phyloP scores from a whole-genome alignment of 805 yeast species.

The Metschnikowia colocasiae region DNA sequence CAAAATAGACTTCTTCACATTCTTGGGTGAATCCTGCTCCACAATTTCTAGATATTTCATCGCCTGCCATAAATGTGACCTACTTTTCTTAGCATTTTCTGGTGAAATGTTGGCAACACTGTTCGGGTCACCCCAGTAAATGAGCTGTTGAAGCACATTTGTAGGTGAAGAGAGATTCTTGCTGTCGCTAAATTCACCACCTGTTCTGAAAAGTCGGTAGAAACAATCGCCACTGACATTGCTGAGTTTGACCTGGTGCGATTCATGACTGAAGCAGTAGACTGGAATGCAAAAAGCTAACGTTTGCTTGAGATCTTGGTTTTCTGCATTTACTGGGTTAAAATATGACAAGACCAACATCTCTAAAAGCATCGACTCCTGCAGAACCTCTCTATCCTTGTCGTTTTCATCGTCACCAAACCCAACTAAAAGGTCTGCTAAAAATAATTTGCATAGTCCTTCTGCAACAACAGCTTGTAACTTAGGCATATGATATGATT shows the following conservation, averaged over 20 bases:
- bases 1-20: slow-evolving; percentile 50
- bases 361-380: slow-evolving; percentile 51
- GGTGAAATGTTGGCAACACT: slow-evolving; percentile 51
- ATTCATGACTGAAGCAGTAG: slow-evolving; percentile 69
- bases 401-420: slow-evolving; percentile 16
- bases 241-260: slow-evolving; percentile 66
- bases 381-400: slow-evolving; percentile 24
- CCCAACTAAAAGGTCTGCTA: slow-evolving; percentile 72
- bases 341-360: slow-evolving; percentile 71
- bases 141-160: slow-evolving; percentile 62
- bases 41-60: slow-evolving; percentile 51
- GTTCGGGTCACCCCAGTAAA: slow-evolving; percentile 82
- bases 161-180: slow-evolving; percentile 41
- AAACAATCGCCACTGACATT: slow-evolving; percentile 65
- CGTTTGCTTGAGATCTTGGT: slow-evolving; percentile 70
- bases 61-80: slow-evolving; percentile 55
- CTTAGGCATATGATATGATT: slow-evolving; percentile 52
- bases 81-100: slow-evolving; percentile 39
- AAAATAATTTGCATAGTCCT: slow-evolving; percentile 75
- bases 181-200: slow-evolving; percentile 31
- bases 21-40: slow-evolving; percentile 48
- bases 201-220: slow-evolving; percentile 47
- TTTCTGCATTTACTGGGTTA: slow-evolving; percentile 59
- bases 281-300: slow-evolving; percentile 87
- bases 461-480: slow-evolving; percentile 82